Evolutionary conservation across 768 basidiomycete genomes (phyloP).

Genomic region (Mycena epipterygia): DNA sequence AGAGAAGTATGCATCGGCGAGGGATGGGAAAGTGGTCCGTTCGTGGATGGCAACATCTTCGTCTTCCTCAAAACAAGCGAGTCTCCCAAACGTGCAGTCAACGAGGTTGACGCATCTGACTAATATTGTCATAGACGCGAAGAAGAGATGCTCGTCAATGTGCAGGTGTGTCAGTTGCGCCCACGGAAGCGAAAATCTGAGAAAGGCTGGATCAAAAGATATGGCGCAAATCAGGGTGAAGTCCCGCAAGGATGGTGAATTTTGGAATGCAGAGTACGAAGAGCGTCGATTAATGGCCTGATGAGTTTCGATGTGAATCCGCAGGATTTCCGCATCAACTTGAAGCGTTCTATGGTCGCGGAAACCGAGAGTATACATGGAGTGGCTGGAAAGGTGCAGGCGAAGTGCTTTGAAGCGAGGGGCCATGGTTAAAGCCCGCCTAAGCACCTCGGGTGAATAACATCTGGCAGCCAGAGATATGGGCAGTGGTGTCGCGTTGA

Average conservation of each 20-base stretch:
- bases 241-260: not conserved
- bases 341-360: not conserved
- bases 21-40: not conserved
- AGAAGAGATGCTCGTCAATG: not conserved
- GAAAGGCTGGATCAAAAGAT: not conserved
- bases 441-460: not conserved
- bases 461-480: not conserved
- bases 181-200: conserved; percentile 2
- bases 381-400: not conserved
- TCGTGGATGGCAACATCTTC: not conserved
- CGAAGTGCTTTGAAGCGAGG: not conserved
- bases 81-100: not conserved
- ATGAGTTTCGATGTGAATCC: not conserved
- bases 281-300: not conserved
- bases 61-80: not conserved
- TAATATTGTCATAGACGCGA: not conserved
- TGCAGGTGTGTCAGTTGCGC: not conserved
- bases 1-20: not conserved
- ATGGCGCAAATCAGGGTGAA: not conserved
- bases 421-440: not conserved
- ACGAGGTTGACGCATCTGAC: not conserved
- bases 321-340: not conserved
- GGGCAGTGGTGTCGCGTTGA: not conserved
- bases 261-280: not conserved
- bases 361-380: not conserved